A percentile compares a stretch with the other conserved stretches of the same genome.
Evolutionary conservation across 2,329 filamentous ascomycete species (phyloP).

Genomic region (Fonsecaea pugnacius): DNA sequence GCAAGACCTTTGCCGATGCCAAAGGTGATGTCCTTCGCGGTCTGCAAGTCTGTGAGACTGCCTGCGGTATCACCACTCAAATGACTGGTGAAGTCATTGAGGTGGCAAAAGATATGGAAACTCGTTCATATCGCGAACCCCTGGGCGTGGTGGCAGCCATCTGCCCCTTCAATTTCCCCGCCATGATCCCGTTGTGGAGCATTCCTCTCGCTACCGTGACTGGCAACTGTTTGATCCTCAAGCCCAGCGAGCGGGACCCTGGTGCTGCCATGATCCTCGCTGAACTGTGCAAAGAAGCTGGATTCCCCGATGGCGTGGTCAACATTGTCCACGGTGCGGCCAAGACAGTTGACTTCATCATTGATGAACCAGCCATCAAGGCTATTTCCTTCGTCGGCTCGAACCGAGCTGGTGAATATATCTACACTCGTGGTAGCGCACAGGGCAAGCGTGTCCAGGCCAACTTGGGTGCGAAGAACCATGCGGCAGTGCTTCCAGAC

Average conservation of each 20-base stretch:
- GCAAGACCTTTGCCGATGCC: slow-evolving; percentile 71
- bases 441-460: slow-evolving; percentile 72
- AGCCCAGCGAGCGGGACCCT: slow-evolving; percentile 69
- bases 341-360: slow-evolving; percentile 70
- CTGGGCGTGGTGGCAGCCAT: slow-evolving; percentile 68
- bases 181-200: slow-evolving; percentile 72
- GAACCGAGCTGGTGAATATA: slow-evolving; percentile 72
- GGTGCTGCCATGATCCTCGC: slow-evolving; percentile 70
- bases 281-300: slow-evolving; percentile 66
- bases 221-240: slow-evolving; percentile 67
- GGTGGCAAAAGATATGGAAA: slow-evolving; percentile 74
- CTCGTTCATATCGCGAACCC: slow-evolving; percentile 67
- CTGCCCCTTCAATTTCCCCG: slow-evolving; percentile 72
- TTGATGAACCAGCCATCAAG: slow-evolving; percentile 71
- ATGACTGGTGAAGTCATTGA: slow-evolving; percentile 69
- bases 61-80: slow-evolving; percentile 69
- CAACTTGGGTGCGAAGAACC: slow-evolving; percentile 72
- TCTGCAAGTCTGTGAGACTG: slow-evolving; percentile 69
- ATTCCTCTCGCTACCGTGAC: slow-evolving; percentile 69
- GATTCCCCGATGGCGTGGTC: slow-evolving; percentile 67
- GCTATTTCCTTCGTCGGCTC: slow-evolving; percentile 70
- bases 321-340: slow-evolving; percentile 69
- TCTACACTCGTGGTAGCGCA: slow-evolving; percentile 68
- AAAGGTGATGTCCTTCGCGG: slow-evolving; percentile 68
- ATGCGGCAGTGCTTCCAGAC: slow-evolving; percentile 68